Evolutionary conservation across 768 basidiomycete species (phyloP), one percentile per base, ranked within the genome.

Genomic region (Suillus subalutaceus): DNA sequence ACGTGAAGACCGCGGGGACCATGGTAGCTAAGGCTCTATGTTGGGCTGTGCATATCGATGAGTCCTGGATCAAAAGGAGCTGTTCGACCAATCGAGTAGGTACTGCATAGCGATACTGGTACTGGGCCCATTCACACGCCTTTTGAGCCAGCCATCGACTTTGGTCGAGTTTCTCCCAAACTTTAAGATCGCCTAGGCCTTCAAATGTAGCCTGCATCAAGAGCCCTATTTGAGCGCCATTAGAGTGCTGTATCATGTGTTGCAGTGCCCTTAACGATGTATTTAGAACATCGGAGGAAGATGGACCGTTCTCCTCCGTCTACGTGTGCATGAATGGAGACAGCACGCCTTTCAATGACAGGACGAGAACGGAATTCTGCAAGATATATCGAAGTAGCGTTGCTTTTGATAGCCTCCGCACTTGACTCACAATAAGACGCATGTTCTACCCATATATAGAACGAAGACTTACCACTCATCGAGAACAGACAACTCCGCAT

Each of bases 41-140:
- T 63, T 89, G 79, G 41, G 80, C 69, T 3, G 83, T 82, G 9
- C 84, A 76, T 43, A 79, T 71, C 0, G 82, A 73, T 0, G 79
- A 72, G 63, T 92, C 90, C 71, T 86, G 89, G 56, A 83, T 84
- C 67, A 86, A 83, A 26, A 88, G 81, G 5, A 97, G 84, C 32
- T 85, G 84, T 72, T 96, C 94, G 15, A 97, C 88, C 4, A 97
- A 80, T 73, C 89, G 86, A 1, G 93, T 92, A 3, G 96, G 93
- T 8, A 97, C 87, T 32, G 90, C 91, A 72, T 93, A 97, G 32
- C 96, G 91, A 77, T 96, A 96, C 74, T 96, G 96, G 69, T 96
- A 94, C 73, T 92, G 93, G 6, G 92, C 86, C 92, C 93, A 96
- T 71, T 93, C 90, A n/a, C 88, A 88, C 6, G 86, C 83, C 72